Percentiles rank a stretch among this genome's conserved stretches.
These are phyloP conservation scores for Solanum dulcamara DNA, from an alignment of 257 asterid species.

Conservation along the genomic window DNA sequence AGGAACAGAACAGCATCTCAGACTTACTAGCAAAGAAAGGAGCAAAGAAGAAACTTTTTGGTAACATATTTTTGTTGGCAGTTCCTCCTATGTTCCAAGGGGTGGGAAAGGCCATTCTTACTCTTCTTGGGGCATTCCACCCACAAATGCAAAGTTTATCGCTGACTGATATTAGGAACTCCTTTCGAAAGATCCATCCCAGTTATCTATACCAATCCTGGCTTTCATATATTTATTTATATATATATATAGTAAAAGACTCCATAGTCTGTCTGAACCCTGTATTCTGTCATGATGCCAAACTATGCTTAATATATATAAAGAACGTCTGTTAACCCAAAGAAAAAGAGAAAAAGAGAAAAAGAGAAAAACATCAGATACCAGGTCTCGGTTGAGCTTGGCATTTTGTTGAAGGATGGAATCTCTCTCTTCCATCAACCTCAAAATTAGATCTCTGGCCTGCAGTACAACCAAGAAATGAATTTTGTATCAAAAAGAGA, in stretches of 20 bases:
- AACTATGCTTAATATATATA: background rate
- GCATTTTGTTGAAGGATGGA: constrained; percentile 1
- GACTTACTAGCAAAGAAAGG: background rate
- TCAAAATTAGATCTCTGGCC: constrained; percentile 5
- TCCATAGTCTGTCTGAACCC: background rate
- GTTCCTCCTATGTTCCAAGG: background rate
- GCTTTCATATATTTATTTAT: background rate
- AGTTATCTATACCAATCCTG: background rate
- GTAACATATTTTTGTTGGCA: background rate
- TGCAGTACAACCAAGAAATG: background rate
- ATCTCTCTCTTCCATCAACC: constrained; percentile 6
- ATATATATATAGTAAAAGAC: background rate
- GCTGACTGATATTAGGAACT: background rate
- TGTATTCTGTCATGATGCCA: background rate
- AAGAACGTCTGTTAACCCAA: background rate
- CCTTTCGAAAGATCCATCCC: background rate
- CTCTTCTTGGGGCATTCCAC: too few relatives aligned
- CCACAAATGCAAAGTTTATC: too few relatives aligned
- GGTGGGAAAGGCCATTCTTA: too few relatives aligned
- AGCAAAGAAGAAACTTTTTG: background rate
- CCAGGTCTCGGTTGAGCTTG: constrained; percentile 12
- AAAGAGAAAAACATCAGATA: background rate
- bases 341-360: background rate
- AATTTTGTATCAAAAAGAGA: background rate
- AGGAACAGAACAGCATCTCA: background rate